Conservation (phyloP, 2,329 filamentous ascomycete species). For the Periconia macrospinosa region DNA sequence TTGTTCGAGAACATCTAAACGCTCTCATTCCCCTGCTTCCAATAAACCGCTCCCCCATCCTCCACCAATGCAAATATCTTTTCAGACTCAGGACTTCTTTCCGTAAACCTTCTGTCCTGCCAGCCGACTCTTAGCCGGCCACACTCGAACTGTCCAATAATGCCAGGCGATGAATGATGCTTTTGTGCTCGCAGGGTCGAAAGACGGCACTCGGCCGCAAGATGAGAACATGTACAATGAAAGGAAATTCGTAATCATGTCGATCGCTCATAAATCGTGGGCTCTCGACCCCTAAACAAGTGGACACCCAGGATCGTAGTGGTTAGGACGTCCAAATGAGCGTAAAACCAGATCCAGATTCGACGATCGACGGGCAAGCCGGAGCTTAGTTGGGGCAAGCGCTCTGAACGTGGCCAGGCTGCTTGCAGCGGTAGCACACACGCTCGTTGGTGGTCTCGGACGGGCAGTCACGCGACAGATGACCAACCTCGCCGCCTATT, state of each 20-base stretch:
- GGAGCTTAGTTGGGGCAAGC: conserved; percentile 78
- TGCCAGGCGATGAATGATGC: conserved; percentile 40
- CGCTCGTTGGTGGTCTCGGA: conserved; percentile 89
- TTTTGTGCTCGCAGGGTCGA: conserved; percentile 39
- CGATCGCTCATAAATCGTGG: conserved; percentile 35
- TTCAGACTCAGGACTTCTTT: conserved; percentile 38
- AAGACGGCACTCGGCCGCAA: conserved; percentile 43
- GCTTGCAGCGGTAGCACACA: conserved; percentile 96
- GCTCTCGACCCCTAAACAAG: conserved; percentile 27
- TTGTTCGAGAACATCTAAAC: conserved; percentile 25
- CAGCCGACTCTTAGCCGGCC: conserved; percentile 27
- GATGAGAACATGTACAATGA: conserved; percentile 43
- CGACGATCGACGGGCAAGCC: conserved; percentile 27
- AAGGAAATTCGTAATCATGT: conserved; percentile 42
- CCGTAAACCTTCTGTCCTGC: conserved; percentile 37
- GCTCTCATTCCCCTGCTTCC: conserved; percentile 33
- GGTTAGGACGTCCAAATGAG: conserved; percentile 22
- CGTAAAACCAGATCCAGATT: conserved; percentile 31
- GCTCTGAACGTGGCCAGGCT: conserved; percentile 88
- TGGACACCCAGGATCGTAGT: conserved; percentile 22
- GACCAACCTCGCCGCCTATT: conserved; percentile 78
- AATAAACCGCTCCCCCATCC: conserved; percentile 35
- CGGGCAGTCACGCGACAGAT: conserved; percentile 94
- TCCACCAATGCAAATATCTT: conserved; percentile 38
- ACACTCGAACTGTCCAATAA: conserved; percentile 41